Evolutionary conservation across 306 rosid genomes (phyloP).

Genomic region (Rubus idaeus): DNA sequence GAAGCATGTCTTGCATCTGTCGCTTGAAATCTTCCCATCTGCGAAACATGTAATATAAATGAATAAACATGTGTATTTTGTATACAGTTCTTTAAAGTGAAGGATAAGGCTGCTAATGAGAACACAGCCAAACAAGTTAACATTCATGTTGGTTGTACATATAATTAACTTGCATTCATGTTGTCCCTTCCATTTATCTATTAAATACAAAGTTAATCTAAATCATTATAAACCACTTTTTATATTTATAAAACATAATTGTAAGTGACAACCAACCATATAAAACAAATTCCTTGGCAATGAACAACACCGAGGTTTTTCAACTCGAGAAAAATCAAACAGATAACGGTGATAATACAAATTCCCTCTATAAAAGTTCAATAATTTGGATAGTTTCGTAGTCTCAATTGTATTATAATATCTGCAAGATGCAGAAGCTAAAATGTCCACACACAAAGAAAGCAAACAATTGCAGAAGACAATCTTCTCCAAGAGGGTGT

Average conservation of each 20-base stretch:
- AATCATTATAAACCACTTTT: not conserved
- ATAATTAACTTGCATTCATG: not conserved
- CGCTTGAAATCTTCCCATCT: conserved; percentile 74
- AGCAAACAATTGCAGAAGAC: not conserved
- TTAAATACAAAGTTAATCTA: not conserved
- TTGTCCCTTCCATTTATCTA: not conserved
- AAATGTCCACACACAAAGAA: not conserved
- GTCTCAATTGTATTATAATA: not conserved
- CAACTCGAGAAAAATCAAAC: not conserved
- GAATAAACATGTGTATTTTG: not conserved
- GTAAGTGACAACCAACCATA: not conserved
- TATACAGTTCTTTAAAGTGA: not conserved
- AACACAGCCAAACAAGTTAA: not conserved
- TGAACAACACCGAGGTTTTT: not conserved
- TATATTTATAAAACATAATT: not conserved
- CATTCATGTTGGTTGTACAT: not conserved
- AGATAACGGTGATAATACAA: not conserved
- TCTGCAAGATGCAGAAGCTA: not conserved
- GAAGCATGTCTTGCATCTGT: conserved; percentile 84
- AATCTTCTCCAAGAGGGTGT: not conserved
- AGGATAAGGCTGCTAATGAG: not conserved
- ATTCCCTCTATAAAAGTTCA: not conserved
- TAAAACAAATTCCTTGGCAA: not conserved
- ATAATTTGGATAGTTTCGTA: conserved; percentile 3
- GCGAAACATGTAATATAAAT: conserved; percentile 8